Base-by-base conservation (phyloP, 495 filamentous ascomycete genomes). In the Daldinia vernicosa region DNA sequence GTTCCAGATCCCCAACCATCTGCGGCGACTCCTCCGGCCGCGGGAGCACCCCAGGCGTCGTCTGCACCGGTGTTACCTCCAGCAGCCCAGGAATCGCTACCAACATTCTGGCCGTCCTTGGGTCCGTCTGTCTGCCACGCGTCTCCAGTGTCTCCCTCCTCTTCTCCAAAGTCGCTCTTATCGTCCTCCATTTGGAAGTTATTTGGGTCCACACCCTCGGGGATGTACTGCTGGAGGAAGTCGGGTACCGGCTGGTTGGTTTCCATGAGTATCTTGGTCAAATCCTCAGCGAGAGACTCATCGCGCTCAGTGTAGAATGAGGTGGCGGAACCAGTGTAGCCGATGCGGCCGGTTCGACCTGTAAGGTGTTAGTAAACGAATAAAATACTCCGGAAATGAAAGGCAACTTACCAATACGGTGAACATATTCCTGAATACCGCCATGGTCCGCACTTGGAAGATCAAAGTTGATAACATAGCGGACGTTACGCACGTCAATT, bases 301-400 rank as follows among this genome's bases (percentile, higher is more conserved):
- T 98, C 91, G 0, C 86, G 84, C 3, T 60, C 56, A 9, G 89
- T 85, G 83, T 91, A 98, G 80, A 99, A 97, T 0, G 94, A 95
- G 0, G 92, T 93, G 0, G 95, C 94, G 14, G 93, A 80, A 17
- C 95, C 95, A 52, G 86, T 84, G 55, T 97, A 92, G 6, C 95
- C 95, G 76, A 98, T 98, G 57, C 95, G 92, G 52, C 92, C 95
- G 69, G 95, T 99, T 63, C 95, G 94, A 54, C 95, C 91, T 93
- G 60, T 45, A 54, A n/a, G n/a, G 12, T 51, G 66, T 77, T 62
- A 79, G 71, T 63, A 28, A n/a, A 26, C 11, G 30, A 12, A 39
- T 15, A 17, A 58, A 28, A 22, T 27, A 28, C 1, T 2, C 30
- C 43, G 28, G 11, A 30, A 19, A 17, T 5, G 12, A 24, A 40